These are phyloP conservation scores for Trametes punicea DNA, from an alignment of 768 basidiomycete species.

Conservation along the genomic window DNA sequence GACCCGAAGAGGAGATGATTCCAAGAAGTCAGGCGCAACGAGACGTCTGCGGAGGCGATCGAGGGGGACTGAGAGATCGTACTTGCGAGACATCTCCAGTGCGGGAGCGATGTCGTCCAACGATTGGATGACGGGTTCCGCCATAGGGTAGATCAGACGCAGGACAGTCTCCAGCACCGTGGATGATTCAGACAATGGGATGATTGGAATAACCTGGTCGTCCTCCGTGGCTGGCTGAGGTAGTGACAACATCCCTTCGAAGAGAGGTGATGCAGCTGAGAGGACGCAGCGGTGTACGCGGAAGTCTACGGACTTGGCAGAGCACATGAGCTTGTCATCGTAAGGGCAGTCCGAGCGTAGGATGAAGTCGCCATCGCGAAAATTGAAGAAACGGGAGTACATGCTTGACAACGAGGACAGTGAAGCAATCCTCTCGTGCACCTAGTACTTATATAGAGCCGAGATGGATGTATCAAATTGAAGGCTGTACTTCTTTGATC, in stretches of 20 bases:
- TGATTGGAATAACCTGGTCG: conserved; percentile 35
- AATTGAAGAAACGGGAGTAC: conserved; percentile 34
- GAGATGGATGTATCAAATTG: neutral
- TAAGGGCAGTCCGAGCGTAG: conserved; percentile 40
- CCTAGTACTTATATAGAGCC: neutral
- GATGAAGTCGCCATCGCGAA: conserved; percentile 50
- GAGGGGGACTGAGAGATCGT: conserved; percentile 52
- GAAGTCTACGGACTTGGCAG: conserved; percentile 44
- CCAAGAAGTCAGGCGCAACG: conserved; percentile 46
- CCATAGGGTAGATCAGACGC: conserved; percentile 59
- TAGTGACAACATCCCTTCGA: conserved; percentile 63
- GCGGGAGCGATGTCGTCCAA: conserved; percentile 53
- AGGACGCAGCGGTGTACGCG: conserved; percentile 62
- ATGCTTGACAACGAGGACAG: conserved; percentile 8
- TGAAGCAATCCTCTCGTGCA: neutral
- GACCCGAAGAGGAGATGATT: conserved; percentile 51
- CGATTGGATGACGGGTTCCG: conserved; percentile 47
- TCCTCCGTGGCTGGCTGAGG: conserved; percentile 43
- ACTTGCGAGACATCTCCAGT: conserved; percentile 58
- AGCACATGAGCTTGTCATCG: conserved; percentile 15
- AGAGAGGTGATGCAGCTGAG: conserved; percentile 62
- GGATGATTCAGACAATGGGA: conserved; percentile 54
- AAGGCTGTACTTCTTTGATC: neutral
- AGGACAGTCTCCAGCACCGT: conserved; percentile 48
- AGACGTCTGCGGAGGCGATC: conserved; percentile 49